Conservation (phyloP, 768 basidiomycete genomes). For the Chalciporus piperatus region DNA sequence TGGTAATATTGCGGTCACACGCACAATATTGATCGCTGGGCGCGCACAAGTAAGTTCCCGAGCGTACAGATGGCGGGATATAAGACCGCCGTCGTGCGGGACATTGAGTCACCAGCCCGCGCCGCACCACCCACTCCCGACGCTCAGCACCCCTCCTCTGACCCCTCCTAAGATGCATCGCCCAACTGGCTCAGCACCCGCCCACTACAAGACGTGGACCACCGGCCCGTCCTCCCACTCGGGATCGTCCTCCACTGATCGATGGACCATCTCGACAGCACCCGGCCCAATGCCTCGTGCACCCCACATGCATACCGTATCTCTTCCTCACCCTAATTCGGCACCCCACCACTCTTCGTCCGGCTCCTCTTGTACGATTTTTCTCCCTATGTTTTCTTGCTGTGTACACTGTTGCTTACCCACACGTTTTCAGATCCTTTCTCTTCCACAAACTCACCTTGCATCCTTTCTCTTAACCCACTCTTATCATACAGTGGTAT, state of each 20-base stretch:
- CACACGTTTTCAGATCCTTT: slow-evolving; percentile 9
- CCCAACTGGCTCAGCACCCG: slow-evolving; percentile 5
- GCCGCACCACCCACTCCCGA: slow-evolving; percentile 1
- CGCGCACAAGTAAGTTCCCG: slow-evolving; percentile 20
- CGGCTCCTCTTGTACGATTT: slow-evolving; percentile 17
- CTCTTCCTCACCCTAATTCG: slow-evolving; percentile 32
- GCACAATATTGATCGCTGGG: background rate
- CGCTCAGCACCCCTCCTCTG: background rate
- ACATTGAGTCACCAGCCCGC: slow-evolving; percentile 23
- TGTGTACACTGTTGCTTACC: slow-evolving; percentile 3
- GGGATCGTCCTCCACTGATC: slow-evolving; percentile 1
- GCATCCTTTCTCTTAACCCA: slow-evolving; percentile 23
- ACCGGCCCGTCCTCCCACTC: slow-evolving; percentile 7
- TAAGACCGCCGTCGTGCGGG: slow-evolving; percentile 20
- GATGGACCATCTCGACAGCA: slow-evolving; percentile 12
- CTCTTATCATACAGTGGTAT: slow-evolving; percentile 21
- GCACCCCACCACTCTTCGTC: slow-evolving; percentile 14
- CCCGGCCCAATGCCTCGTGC: slow-evolving; percentile 23
- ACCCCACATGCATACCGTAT: slow-evolving; percentile 27
- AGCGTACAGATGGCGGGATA: slow-evolving; percentile 16
- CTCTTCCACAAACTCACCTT: slow-evolving; percentile 9
- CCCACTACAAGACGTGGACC: slow-evolving; percentile 24
- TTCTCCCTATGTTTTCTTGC: background rate
- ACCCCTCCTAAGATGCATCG: slow-evolving; percentile 19
- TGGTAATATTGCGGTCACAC: slow-evolving; percentile 15